Conservation (phyloP, 192 early-diverging fungal genomes). For the Entophlyctis luteolus region DNA sequence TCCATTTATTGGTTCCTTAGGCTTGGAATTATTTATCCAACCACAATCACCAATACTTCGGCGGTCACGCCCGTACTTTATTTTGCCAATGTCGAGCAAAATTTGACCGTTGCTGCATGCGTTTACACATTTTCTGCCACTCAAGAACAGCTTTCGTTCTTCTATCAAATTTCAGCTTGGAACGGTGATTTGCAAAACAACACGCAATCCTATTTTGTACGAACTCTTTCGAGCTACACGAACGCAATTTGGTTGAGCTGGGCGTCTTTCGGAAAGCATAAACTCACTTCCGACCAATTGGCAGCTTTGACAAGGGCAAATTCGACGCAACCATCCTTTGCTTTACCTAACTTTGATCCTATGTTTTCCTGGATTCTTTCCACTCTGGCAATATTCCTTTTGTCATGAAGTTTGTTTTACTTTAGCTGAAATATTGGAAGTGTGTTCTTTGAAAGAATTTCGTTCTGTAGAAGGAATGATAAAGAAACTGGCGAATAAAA, state of each 20-base stretch:
- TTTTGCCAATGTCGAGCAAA: neutral
- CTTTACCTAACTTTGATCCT: no score
- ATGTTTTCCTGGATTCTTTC: no score
- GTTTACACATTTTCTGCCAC: neutral
- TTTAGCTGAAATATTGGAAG: no score
- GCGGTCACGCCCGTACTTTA: neutral
- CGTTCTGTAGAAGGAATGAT: no score
- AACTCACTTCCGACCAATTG: neutral
- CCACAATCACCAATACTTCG: neutral
- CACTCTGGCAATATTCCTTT: no score
- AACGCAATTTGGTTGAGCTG: neutral
- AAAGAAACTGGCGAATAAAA: no score
- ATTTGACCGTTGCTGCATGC: neutral
- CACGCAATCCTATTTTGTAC: neutral
- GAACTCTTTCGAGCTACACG: neutral
- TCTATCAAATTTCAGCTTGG: neutral
- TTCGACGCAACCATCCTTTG: no score
- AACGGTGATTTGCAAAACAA: neutral
- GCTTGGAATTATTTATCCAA: neutral
- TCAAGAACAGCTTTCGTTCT: neutral
- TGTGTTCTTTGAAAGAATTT: no score
- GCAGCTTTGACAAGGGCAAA: no score
- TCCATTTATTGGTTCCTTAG: neutral
- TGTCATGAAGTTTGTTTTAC: no score
- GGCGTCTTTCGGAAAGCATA: neutral